These are phyloP conservation scores for Arthrobotrys megalospora DNA, from an alignment of 2,329 filamentous ascomycete species.

Conservation along the genomic window DNA sequence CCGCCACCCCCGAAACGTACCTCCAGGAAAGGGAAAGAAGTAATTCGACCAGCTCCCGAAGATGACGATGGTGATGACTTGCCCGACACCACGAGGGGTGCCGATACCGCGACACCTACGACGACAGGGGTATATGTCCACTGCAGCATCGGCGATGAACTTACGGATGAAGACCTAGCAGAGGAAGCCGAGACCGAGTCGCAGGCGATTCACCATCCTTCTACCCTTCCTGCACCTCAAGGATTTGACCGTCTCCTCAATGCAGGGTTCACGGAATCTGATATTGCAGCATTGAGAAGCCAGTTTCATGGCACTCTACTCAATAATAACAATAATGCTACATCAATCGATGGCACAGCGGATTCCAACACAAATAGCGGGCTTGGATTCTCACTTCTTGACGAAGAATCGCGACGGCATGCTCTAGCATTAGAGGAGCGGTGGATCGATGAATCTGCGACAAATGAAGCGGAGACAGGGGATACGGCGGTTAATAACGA, in stretches of 20 bases:
- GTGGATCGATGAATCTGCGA: slow-evolving; percentile 67
- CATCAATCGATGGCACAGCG: slow-evolving; percentile 81
- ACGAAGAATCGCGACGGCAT: slow-evolving; percentile 63
- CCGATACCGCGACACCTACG: slow-evolving; percentile 69
- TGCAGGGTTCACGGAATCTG: slow-evolving; percentile 84
- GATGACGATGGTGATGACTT: slow-evolving; percentile 71
- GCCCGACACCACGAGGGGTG: neutral
- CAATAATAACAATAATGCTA: slow-evolving; percentile 70
- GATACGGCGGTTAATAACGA: slow-evolving; percentile 67
- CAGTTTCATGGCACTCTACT: slow-evolving; percentile 88
- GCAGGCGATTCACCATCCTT: slow-evolving; percentile 63
- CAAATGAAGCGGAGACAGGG: slow-evolving; percentile 68
- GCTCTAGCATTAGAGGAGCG: slow-evolving; percentile 67
- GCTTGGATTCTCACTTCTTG: slow-evolving; percentile 65
- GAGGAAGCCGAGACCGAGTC: slow-evolving; percentile 73
- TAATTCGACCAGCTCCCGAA: slow-evolving; percentile 73
- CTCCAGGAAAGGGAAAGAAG: slow-evolving; percentile 63
- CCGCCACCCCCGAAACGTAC: slow-evolving; percentile 42
- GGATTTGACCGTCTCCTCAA: slow-evolving; percentile 90
- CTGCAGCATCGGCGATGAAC: slow-evolving; percentile 86
- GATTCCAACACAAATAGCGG: slow-evolving; percentile 66
- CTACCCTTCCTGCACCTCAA: slow-evolving; percentile 75
- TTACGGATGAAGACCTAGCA: slow-evolving; percentile 78
- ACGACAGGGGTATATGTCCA: slow-evolving; percentile 81
- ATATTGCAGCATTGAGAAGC: slow-evolving; percentile 86